phyloP scores from a whole-genome alignment of 176 grass and related monocot species.

The Triticum dicoccoides region DNA sequence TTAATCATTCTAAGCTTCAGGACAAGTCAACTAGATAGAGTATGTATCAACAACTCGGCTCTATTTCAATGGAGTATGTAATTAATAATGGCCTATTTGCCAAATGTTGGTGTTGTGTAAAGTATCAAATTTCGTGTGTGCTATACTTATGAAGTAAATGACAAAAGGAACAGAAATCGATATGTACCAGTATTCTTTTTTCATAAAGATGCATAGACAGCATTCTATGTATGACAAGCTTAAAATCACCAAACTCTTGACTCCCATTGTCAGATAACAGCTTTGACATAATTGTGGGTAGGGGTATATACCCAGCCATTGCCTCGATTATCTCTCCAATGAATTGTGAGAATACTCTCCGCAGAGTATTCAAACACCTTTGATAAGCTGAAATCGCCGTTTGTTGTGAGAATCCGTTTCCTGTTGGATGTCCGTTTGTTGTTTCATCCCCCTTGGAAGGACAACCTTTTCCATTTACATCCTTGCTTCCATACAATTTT shows the following conservation, averaged over 20 bases:
- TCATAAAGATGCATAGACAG: conserved; percentile 89
- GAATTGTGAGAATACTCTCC: conserved; percentile 85
- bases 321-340: conserved; percentile 93
- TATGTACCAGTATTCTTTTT: conserved; percentile 90
- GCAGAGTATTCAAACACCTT: conserved; percentile 48
- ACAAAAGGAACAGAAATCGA: not conserved
- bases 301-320: conserved; percentile 87
- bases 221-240: conserved; percentile 93
- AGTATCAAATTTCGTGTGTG: not conserved
- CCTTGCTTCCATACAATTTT: conserved; percentile 57
- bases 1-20: not conserved
- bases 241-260: conserved; percentile 98
- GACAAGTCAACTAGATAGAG: not conserved
- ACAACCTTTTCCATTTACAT: conserved; percentile 33
- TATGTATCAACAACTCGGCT: not conserved
- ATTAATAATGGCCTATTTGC: not conserved
- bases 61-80: not conserved
- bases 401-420: conserved; percentile 10
- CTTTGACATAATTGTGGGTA: conserved; percentile 88
- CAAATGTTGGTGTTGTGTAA: conserved; percentile 7
- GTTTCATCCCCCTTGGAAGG: conserved; percentile 1
- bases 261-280: conserved; percentile 80
- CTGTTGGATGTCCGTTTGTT: conserved; percentile 19
- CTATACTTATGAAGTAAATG: conserved; percentile 9
- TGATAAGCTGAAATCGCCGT: conserved; percentile 34